Base-by-base conservation (phyloP, 2,329 filamentous ascomycete genomes). In the Colletotrichum neosansevieriae region DNA sequence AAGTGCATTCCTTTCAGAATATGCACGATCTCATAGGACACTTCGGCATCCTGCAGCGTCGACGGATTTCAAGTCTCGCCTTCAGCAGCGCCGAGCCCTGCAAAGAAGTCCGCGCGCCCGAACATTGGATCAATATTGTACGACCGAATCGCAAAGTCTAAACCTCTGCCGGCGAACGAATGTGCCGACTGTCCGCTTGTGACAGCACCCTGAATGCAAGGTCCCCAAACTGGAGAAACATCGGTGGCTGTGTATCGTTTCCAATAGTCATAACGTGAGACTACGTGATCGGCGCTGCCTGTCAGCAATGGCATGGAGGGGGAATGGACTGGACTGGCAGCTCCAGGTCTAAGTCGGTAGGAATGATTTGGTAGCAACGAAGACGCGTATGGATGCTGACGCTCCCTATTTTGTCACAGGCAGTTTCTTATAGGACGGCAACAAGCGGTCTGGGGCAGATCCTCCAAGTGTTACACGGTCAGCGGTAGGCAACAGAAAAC, bases 241-340 rank as follows among this genome's bases (percentile, higher is more conserved):
- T 17, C 21, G 38, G 66, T 69, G 66, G 66, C 61, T 66, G 62
- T 69, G 65, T 65, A 21, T 36, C 32, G 66, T 69, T 69, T 69
- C 66, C 29, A 36, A 54, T 32, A 29, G 10, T 32, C 11, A 59
- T 66, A 62, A 66, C 56, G 66, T 45, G 47, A 50, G 54, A 60
- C 42, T 17, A 50, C 34, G 44, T 49, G 61, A 34, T 65, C 34
- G 62, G 40, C 42, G 40, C 32, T 17, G 21, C 19, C 54, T 24
- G 53, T 60, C 54, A 56, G 61, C 24, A 21, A 36, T 66, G 32
- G n/a, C 40, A 40, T 45, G 42, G 29, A 47, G 38, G 42, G 19
- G n/a, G 12, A 7, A 42, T 24, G 13, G 17, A 36, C 11, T 24
- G 13, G 17, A 36, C 11, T 10, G 17, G 54, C 29, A 56, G 34